These are phyloP conservation scores for Alternaria metachromatica DNA, from an alignment of 2,329 filamentous ascomycete species.

Conservation along the genomic window DNA sequence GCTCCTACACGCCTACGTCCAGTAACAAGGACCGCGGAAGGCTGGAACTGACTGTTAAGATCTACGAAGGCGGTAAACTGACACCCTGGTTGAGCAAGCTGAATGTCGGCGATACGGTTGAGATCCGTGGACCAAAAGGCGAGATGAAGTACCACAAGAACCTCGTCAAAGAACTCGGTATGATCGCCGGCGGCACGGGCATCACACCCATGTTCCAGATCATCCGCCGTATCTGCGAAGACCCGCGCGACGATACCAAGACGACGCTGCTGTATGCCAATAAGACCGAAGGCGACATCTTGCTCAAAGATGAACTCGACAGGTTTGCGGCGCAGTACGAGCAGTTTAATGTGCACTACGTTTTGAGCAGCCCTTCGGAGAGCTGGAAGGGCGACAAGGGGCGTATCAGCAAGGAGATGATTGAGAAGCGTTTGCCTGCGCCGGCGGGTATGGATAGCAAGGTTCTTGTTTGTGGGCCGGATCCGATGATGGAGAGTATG, in stretches of 20 bases:
- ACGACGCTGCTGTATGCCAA: conserved; percentile 67
- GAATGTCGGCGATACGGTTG: conserved; percentile 57
- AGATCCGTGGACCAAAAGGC: conserved; percentile 64
- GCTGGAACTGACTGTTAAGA: conserved; percentile 60
- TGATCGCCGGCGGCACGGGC: conserved; percentile 62
- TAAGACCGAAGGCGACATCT: conserved; percentile 64
- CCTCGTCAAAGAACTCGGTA: conserved; percentile 56
- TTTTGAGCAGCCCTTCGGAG: conserved; percentile 51
- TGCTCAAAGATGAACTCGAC: conserved; percentile 64
- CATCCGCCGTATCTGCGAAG: conserved; percentile 68
- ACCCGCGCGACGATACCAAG: conserved; percentile 63
- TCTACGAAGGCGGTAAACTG: conserved; percentile 59
- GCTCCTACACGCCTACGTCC: conserved; percentile 44
- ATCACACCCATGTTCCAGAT: conserved; percentile 68
- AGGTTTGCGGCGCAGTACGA: conserved; percentile 59
- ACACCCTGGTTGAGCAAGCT: conserved; percentile 58
- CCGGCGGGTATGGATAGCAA: conserved; percentile 76
- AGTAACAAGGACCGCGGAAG: conserved; percentile 66
- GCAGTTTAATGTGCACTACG: conserved; percentile 60
- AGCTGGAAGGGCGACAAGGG: conserved; percentile 14
- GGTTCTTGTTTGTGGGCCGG: conserved; percentile 80
- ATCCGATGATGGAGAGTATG: conserved; percentile 17
- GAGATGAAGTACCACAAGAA: conserved; percentile 58
- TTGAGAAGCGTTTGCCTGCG: conserved; percentile 8
- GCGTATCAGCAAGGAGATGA: conserved; percentile 12